Percentiles rank a stretch among this genome's conserved stretches.
phyloP scores from a whole-genome alignment of 176 grass and related monocot species.

The Puya raimondii region DNA sequence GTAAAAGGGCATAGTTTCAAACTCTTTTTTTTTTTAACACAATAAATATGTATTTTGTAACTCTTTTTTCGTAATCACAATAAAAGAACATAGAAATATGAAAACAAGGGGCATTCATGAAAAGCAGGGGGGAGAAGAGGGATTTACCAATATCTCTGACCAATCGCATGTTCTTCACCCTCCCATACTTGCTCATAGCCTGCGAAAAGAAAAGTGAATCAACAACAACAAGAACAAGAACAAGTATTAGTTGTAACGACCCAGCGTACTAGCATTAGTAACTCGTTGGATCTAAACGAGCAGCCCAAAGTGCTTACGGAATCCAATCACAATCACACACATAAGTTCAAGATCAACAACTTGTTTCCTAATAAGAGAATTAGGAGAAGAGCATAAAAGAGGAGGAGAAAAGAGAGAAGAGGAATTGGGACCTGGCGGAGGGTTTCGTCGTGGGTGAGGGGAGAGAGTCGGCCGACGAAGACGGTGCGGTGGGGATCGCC shows the following conservation, averaged over 20 bases:
- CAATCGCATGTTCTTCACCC: constrained; percentile 69
- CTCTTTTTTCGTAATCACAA: not conserved
- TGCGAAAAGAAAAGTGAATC: constrained; percentile 23
- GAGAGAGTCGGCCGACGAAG: constrained; percentile 68
- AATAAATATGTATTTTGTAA: not conserved
- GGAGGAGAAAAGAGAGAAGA: no score
- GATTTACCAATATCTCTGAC: constrained; percentile 70
- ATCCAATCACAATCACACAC: no score
- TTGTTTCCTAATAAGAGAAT: not conserved
- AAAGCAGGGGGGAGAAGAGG: not conserved
- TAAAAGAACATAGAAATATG: not conserved
- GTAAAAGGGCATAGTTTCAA: not conserved
- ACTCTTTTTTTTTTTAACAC: not conserved
- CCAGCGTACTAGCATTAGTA: not conserved
- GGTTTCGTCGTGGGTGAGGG: constrained; percentile 55
- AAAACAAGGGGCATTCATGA: not conserved
- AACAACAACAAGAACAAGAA: constrained; percentile 10
- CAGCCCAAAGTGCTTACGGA: no score
- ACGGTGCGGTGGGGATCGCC: constrained; percentile 82
- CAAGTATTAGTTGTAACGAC: not conserved
- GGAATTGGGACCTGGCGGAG: constrained; percentile 39
- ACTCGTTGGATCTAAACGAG: no score
- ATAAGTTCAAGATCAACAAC: no score
- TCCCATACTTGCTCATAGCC: constrained; percentile 84
- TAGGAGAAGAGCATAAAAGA: no score